Evolutionary conservation across 1,284 basidiomycete genomes (phyloP).

Genomic region (Takashimella tepidaria): DNA sequence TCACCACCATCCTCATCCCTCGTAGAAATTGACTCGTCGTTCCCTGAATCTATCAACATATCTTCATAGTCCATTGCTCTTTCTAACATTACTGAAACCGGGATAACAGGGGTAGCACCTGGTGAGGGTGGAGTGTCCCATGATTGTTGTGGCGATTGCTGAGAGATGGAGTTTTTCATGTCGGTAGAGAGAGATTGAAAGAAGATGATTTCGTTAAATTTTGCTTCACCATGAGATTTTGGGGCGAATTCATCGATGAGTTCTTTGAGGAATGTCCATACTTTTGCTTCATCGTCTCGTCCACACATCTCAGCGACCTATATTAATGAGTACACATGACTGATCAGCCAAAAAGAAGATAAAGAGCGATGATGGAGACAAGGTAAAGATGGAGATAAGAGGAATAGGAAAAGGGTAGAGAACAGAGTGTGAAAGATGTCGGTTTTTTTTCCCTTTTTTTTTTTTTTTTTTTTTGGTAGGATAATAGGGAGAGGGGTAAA

Average conservation of each 20-base stretch:
- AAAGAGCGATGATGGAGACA: too few relatives aligned
- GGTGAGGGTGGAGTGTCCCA: not conserved
- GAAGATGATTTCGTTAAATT: conserved; percentile 28
- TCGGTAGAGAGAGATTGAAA: not conserved
- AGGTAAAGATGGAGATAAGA: too few relatives aligned
- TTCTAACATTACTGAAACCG: not conserved
- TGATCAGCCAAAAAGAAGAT: conserved; percentile 5
- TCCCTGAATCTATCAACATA: not conserved
- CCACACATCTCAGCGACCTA: conserved; percentile 62
- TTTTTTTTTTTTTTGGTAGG: too few relatives aligned
- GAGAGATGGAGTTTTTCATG: not conserved
- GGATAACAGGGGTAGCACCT: not conserved
- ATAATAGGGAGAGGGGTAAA: too few relatives aligned
- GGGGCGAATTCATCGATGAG: conserved; percentile 51
- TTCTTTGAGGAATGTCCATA: conserved; percentile 63
- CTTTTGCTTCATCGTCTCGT: conserved; percentile 59
- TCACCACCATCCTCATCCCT: not conserved
- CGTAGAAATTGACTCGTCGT: not conserved
- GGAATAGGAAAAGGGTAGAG: not conserved
- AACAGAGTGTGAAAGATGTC: too few relatives aligned
- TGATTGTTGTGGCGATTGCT: too few relatives aligned
- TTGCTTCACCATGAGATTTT: not conserved
- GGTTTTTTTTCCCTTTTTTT: too few relatives aligned
- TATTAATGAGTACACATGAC: not conserved
- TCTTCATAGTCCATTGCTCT: not conserved